Percentiles rank a stretch among this genome's conserved stretches.
These are phyloP conservation scores for Lablab purpureus DNA, from an alignment of 306 rosid species.

Conservation along the genomic window DNA sequence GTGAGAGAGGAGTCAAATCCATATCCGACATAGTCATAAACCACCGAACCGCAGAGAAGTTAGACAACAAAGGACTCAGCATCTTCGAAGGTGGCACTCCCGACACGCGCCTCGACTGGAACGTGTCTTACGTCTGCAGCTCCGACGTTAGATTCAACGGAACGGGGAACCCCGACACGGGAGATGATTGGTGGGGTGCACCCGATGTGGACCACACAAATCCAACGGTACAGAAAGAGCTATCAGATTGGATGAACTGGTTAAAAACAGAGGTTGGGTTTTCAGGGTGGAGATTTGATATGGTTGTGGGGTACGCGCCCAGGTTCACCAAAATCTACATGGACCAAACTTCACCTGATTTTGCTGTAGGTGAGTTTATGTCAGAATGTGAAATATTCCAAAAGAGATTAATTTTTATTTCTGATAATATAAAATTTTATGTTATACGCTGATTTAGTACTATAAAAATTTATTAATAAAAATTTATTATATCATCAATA, in stretches of 20 bases:
- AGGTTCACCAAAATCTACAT: slow-evolving; percentile 59
- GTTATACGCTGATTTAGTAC: too few species aligned
- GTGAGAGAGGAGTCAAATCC: slow-evolving; percentile 58
- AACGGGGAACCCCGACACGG: slow-evolving; percentile 65
- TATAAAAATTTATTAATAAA: too few species aligned
- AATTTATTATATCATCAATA: too few species aligned
- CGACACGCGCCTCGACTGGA: slow-evolving; percentile 70
- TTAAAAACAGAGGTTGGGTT: slow-evolving; percentile 70
- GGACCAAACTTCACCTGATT: slow-evolving; percentile 66
- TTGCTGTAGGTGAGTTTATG: slow-evolving; percentile 58
- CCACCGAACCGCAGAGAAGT: slow-evolving; percentile 73
- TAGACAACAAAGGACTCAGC: slow-evolving; percentile 63
- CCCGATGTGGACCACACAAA: slow-evolving; percentile 76
- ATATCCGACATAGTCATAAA: slow-evolving; percentile 77
- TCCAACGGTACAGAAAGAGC: slow-evolving; percentile 60
- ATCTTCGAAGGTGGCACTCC: slow-evolving; percentile 84
- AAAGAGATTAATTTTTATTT: too few species aligned
- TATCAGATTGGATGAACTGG: slow-evolving; percentile 84
- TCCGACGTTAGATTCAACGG: slow-evolving; percentile 59
- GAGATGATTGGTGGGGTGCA: slow-evolving; percentile 46
- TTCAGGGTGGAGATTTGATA: slow-evolving; percentile 73
- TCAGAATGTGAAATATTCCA: too few species aligned
- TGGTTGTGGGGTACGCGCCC: slow-evolving; percentile 71
- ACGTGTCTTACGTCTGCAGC: slow-evolving; percentile 64
- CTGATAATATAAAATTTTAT: too few species aligned